Evolutionary conservation across 2,329 filamentous ascomycete species (phyloP), one percentile per base, ranked within the genome.

Genomic region (Lecanicillium sp.): DNA sequence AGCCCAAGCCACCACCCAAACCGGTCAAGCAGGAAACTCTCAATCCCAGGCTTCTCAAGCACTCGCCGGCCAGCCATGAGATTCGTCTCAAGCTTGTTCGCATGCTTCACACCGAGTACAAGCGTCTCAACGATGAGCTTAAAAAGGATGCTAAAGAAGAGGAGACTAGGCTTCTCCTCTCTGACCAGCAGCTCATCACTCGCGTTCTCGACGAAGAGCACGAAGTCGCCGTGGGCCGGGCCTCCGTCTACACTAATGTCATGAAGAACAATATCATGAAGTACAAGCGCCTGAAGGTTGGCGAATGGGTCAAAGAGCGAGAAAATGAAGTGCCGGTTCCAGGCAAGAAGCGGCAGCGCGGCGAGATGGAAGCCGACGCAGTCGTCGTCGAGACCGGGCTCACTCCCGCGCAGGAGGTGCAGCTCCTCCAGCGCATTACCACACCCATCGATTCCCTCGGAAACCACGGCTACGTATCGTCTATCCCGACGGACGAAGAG

Each of bases 201-300:
- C 71, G 80, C 52, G 79, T 81, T 1, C 69, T 91, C 2, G 85
- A 91, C 55, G 81, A 90, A 51, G 94, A 98, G 67, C 83, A 95
- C 61, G 78, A 78, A 29, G 70, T 81, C 7, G 90, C 90, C 1
- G 73, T 72, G 11, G 80, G 83, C 14, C 84, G 84, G 51, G 68
- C 76, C 2, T 67, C 76, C 0, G 80, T 97, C 23, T 98, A 98
- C 60, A 72, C 77, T 7, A 95, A 95, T 57, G 72, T 90, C 21
- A 81, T 97, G 63, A 94, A 90, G 61, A 86, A 89, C 55, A 82
- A 82, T 27, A 84, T 97, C 50, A 76, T 86, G 57, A 74, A 75
- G 36, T 82, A 90, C 60, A 88, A 85, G 60, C 85, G 84, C 52
- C 90, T 95, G 86, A 73, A 71, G 1, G 60, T 80, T 3, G 72